phyloP scores from a whole-genome alignment of 2,329 filamentous ascomycete species.

The Diaporthe citriasiana region DNA sequence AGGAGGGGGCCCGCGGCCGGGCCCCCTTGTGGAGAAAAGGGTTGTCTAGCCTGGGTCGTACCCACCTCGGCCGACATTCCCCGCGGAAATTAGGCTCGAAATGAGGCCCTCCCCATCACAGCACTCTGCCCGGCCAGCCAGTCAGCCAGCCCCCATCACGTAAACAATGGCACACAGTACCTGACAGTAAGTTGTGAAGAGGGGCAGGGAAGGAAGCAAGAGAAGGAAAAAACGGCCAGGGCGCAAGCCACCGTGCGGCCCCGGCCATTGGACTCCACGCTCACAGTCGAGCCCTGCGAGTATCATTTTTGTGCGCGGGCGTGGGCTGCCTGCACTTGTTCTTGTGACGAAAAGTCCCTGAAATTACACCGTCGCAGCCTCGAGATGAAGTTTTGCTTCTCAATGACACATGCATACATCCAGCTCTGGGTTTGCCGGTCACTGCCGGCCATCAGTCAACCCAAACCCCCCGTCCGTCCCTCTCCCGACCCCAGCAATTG shows the following conservation, averaged over 20 bases:
- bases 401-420: slow-evolving; percentile 25
- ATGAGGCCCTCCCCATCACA: slow-evolving; percentile 37
- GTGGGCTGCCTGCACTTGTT: slow-evolving; percentile 2
- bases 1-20: slow-evolving; percentile 1
- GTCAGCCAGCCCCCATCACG: slow-evolving; percentile 22
- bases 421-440: background rate
- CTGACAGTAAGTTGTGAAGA: background rate
- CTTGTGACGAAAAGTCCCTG: slow-evolving; percentile 26
- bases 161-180: slow-evolving; percentile 23
- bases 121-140: slow-evolving; percentile 9
- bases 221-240: background rate
- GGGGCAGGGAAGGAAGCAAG: background rate
- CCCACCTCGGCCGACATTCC: slow-evolving; percentile 36
- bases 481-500: slow-evolving; percentile 4
- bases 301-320: slow-evolving; percentile 22
- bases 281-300: slow-evolving; percentile 32
- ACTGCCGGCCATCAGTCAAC: slow-evolving; percentile 29
- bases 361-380: slow-evolving; percentile 32
- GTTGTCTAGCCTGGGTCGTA: slow-evolving; percentile 24
- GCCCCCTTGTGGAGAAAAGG: slow-evolving; percentile 30
- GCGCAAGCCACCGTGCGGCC: slow-evolving; percentile 23
- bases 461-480: background rate
- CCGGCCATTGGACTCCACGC: slow-evolving; percentile 24
- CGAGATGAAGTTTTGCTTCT: slow-evolving; percentile 35
- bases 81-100: slow-evolving; percentile 42